Percentiles rank a stretch among this genome's conserved stretches.
Conservation (phyloP, 176 grass and related monocot genomes). For the Lolium rigidum region DNA sequence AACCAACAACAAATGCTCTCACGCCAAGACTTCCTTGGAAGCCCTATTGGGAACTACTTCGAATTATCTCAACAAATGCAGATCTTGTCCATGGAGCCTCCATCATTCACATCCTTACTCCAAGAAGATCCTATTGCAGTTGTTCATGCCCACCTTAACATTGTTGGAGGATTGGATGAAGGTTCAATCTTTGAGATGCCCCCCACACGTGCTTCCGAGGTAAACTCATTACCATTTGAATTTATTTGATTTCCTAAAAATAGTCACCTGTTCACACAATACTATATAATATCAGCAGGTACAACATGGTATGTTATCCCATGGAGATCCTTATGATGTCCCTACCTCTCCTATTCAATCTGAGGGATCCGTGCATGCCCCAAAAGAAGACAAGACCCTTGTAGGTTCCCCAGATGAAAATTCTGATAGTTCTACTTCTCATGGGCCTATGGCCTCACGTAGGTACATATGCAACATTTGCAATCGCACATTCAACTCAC, state of each 20-base stretch:
- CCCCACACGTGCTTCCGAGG: background rate
- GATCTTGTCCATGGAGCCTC: background rate
- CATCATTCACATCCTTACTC: background rate
- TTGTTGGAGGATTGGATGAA: background rate
- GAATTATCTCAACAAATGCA: background rate
- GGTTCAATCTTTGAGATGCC: conserved; percentile 9
- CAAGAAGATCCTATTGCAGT: background rate
- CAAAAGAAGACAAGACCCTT: background rate
- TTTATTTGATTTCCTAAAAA: background rate
- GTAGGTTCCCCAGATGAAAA: background rate
- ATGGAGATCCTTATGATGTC: background rate
- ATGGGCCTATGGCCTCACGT: background rate
- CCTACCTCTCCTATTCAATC: background rate
- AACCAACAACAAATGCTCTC: background rate
- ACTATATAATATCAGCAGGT: background rate
- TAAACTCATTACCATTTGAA: background rate
- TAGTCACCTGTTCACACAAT: background rate
- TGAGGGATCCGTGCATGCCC: background rate
- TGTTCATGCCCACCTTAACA: conserved; percentile 11
- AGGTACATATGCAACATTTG: background rate
- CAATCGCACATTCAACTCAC: background rate
- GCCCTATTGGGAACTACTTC: background rate
- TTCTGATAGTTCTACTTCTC: background rate
- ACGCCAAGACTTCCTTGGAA: background rate
- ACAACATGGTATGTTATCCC: background rate